phyloP scores from a whole-genome alignment of 208 protist species.

The Giardia duodenalis region DNA sequence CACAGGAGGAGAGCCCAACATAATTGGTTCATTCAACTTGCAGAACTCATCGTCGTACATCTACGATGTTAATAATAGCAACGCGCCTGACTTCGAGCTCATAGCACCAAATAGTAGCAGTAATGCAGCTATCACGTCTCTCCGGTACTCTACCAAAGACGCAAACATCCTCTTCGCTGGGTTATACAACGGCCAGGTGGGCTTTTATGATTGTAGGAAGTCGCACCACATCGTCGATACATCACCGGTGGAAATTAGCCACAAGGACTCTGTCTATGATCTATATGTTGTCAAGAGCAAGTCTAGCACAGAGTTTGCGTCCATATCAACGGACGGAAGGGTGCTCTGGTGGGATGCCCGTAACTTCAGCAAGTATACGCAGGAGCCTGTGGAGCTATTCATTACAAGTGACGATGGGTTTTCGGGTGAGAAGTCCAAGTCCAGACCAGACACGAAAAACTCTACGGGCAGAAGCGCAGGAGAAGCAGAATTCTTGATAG shows the following conservation, averaged over 20 bases:
- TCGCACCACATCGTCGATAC: not conserved
- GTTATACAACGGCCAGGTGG: not conserved
- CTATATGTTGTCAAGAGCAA: conserved; percentile 14
- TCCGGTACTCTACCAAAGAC: conserved; percentile 1
- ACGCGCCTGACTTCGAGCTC: not conserved
- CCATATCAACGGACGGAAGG: not conserved
- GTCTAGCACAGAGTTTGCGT: not conserved
- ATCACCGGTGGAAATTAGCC: not conserved
- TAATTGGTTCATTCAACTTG: not conserved
- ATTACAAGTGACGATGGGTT: not conserved
- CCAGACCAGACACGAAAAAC: not conserved
- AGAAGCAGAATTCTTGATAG: not conserved
- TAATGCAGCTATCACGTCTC: not conserved
- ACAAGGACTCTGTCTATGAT: not conserved
- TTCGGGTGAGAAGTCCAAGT: no score
- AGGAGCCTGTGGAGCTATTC: not conserved
- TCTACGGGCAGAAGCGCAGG: not conserved
- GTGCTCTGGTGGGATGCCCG: conserved; percentile 10
- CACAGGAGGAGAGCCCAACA: not conserved
- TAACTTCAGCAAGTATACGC: not conserved
- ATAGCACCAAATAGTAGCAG: not conserved
- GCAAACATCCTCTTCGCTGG: not conserved
- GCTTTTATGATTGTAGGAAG: conserved; percentile 7
- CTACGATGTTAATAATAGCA: not conserved
- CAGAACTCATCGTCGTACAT: not conserved